Evolutionary conservation across 768 basidiomycete species (phyloP).

Genomic region (Agaricus sinodeliciosus): DNA sequence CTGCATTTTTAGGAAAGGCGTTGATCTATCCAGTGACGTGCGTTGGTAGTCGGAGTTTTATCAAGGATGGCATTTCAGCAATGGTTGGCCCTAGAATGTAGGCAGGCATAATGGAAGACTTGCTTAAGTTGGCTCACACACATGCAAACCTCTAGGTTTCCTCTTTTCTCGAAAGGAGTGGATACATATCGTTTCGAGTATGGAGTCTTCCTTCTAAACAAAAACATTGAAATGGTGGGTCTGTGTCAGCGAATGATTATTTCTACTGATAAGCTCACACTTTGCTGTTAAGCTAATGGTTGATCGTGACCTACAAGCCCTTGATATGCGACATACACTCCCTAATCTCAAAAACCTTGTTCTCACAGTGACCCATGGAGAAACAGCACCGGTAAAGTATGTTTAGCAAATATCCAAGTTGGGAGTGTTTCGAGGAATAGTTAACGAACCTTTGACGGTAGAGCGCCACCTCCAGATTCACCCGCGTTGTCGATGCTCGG

Average conservation of each 20-base stretch:
- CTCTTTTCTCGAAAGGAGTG: slow-evolving; percentile 89
- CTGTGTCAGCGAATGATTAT: not conserved
- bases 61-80: slow-evolving; percentile 87
- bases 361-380: slow-evolving; percentile 75
- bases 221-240: slow-evolving; percentile 89
- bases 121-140: slow-evolving; percentile 3
- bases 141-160: slow-evolving; percentile 59
- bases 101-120: slow-evolving; percentile 22
- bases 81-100: slow-evolving; percentile 96
- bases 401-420: slow-evolving; percentile 4
- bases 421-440: not conserved
- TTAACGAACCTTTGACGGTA: slow-evolving; percentile 5
- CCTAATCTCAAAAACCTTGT: slow-evolving; percentile 94
- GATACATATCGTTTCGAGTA: slow-evolving; percentile 98
- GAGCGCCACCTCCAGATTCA: slow-evolving; percentile 12
- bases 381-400: slow-evolving; percentile 40
- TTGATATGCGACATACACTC: slow-evolving; percentile 93
- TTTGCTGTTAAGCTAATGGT: slow-evolving; percentile 66
- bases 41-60: slow-evolving; percentile 84
- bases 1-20: slow-evolving; percentile 67
- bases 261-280: slow-evolving; percentile 9
- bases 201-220: slow-evolving; percentile 94
- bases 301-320: slow-evolving; percentile 78
- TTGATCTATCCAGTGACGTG: slow-evolving; percentile 88
- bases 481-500: slow-evolving; percentile 11